Percentiles rank a stretch among this genome's conserved stretches.
Evolutionary conservation across 1,139 yeast species (phyloP).

Genomic region (Kodamaea suecica): DNA sequence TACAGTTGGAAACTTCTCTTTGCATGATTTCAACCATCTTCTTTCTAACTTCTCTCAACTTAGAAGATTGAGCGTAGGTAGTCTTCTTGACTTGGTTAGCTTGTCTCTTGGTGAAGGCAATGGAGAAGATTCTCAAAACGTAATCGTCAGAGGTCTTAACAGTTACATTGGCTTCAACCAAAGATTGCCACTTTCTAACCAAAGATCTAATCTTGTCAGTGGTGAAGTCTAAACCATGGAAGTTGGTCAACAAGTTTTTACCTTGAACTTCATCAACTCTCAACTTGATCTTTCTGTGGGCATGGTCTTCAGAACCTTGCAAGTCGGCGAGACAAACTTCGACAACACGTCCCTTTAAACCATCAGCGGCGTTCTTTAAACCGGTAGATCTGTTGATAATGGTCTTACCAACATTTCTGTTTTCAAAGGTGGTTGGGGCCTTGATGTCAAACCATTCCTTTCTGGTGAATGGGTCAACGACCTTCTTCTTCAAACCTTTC

Average conservation of each 20-base stretch:
- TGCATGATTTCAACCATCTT: slow-evolving; percentile 83
- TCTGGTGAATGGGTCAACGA: slow-evolving; percentile 92
- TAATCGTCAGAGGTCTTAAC: slow-evolving; percentile 91
- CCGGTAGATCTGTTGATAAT: slow-evolving; percentile 92
- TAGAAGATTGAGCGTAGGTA: slow-evolving; percentile 86
- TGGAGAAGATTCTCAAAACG: slow-evolving; percentile 83
- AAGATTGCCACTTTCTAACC: slow-evolving; percentile 92
- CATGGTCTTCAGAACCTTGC: slow-evolving; percentile 91
- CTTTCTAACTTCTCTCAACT: slow-evolving; percentile 80
- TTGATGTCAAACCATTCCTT: slow-evolving; percentile 94
- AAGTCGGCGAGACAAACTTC: slow-evolving; percentile 86
- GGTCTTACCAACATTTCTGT: slow-evolving; percentile 93
- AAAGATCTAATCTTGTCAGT: slow-evolving; percentile 86
- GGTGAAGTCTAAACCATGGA: slow-evolving; percentile 93
- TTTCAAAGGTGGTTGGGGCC: slow-evolving; percentile 93
- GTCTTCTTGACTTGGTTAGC: slow-evolving; percentile 89
- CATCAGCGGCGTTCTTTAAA: slow-evolving; percentile 89
- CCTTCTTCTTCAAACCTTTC: slow-evolving; percentile 95
- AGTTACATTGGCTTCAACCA: slow-evolving; percentile 88
- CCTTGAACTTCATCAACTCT: slow-evolving; percentile 94
- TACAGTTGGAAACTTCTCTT: slow-evolving; percentile 80
- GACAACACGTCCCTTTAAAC: slow-evolving; percentile 86
- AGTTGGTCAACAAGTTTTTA: slow-evolving; percentile 88
- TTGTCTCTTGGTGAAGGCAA: slow-evolving; percentile 91
- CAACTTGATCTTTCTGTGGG: slow-evolving; percentile 84